Conservation (phyloP, 495 filamentous ascomycete genomes). For the Penicillium cinerascens region DNA sequence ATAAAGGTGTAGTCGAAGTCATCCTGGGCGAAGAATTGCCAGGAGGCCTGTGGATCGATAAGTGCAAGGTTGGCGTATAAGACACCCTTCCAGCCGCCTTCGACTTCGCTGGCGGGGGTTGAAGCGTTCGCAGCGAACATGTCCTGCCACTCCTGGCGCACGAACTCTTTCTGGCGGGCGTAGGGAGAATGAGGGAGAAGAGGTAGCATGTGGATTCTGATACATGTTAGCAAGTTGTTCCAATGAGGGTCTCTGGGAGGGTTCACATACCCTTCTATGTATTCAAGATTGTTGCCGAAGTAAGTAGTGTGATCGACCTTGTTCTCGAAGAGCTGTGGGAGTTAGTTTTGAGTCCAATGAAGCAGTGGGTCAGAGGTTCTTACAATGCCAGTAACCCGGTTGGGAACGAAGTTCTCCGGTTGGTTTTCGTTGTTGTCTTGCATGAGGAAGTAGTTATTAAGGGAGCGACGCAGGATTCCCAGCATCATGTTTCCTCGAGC, state of each 20-base stretch:
- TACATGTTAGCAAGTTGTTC: constrained; percentile 4
- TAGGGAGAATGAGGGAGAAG: constrained; percentile 68
- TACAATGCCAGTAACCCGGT: constrained; percentile 85
- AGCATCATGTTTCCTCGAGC: constrained; percentile 85
- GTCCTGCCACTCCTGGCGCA: constrained; percentile 78
- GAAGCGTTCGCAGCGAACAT: constrained; percentile 58
- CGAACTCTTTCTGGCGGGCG: constrained; percentile 65
- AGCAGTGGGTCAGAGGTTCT: constrained; percentile 14
- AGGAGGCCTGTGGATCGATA: constrained; percentile 66
- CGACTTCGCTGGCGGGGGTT: constrained; percentile 53
- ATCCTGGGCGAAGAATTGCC: constrained; percentile 65
- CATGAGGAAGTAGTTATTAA: constrained; percentile 82
- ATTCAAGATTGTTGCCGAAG: constrained; percentile 78
- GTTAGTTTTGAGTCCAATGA: constrained; percentile 10
- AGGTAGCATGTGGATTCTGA: constrained; percentile 91
- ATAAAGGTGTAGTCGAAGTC: constrained; percentile 70
- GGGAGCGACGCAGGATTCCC: constrained; percentile 62
- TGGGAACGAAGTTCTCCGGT: constrained; percentile 70
- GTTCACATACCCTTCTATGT: constrained; percentile 64
- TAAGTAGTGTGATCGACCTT: constrained; percentile 95
- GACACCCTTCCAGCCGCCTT: constrained; percentile 81
- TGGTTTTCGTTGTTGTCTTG: constrained; percentile 66
- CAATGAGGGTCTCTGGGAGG: not conserved
- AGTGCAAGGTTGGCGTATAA: constrained; percentile 79
- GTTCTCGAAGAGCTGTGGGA: constrained; percentile 79